Conservation (phyloP, 1,284 basidiomycete species). For the Schizopora paradoxa region DNA sequence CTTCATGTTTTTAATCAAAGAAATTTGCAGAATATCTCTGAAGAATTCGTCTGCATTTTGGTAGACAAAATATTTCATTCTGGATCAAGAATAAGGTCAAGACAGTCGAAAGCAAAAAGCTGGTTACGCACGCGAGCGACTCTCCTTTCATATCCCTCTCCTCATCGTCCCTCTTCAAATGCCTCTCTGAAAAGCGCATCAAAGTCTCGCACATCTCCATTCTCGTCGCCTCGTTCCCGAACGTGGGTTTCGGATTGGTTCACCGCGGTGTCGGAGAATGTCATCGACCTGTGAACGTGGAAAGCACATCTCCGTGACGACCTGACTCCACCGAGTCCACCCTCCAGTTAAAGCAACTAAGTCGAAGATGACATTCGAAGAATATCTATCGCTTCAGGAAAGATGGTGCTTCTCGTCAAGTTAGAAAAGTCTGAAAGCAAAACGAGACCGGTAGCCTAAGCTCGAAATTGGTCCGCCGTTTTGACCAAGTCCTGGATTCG, state of each 20-base stretch:
- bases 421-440: slow-evolving; percentile 82
- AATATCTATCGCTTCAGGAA: slow-evolving; percentile 42
- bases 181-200: slow-evolving; percentile 49
- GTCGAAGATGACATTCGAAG: slow-evolving; percentile 65
- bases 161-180: slow-evolving; percentile 44
- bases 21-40: slow-evolving; percentile 41
- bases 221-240: slow-evolving; percentile 54
- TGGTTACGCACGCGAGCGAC: slow-evolving; percentile 54
- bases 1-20: too few relatives aligned
- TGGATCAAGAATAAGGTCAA: slow-evolving; percentile 31
- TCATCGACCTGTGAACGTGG: neutral
- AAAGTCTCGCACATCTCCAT: slow-evolving; percentile 62
- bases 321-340: slow-evolving; percentile 88
- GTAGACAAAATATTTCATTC: slow-evolving; percentile 72
- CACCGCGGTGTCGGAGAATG: slow-evolving; percentile 70
- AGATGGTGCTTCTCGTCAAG: slow-evolving; percentile 48
- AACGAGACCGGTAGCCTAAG: slow-evolving; percentile 63
- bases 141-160: slow-evolving; percentile 45
- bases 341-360: slow-evolving; percentile 85
- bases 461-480: slow-evolving; percentile 22
- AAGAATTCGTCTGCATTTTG: slow-evolving; percentile 56
- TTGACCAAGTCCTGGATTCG: too few relatives aligned
- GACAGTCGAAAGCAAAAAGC: slow-evolving; percentile 3
- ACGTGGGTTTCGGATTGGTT: slow-evolving; percentile 61
- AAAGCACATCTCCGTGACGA: slow-evolving; percentile 44